Conservation (phyloP, 176 grass and related monocot genomes). For the Tillandsia leiboldiana region DNA sequence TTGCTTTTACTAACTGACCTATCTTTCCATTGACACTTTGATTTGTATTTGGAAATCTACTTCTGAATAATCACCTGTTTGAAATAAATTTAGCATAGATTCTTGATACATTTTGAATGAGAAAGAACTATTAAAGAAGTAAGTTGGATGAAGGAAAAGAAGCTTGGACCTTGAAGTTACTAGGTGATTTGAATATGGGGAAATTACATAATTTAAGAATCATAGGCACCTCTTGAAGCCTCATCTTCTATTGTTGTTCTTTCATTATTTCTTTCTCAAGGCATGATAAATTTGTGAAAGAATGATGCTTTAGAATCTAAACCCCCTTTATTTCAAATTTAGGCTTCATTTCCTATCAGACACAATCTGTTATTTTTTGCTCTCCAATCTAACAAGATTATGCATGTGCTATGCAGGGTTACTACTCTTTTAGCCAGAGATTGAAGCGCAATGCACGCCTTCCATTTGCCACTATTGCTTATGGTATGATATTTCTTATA, state of each 20-base stretch:
- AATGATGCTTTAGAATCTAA: neutral
- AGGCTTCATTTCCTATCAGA: neutral
- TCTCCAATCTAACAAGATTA: conserved; percentile 10
- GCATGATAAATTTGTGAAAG: neutral
- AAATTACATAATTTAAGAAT: neutral
- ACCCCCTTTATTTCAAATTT: neutral
- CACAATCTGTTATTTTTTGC: neutral
- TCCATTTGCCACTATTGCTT: conserved; percentile 77
- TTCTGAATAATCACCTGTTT: neutral
- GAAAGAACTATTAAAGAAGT: neutral
- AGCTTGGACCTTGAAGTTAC: neutral
- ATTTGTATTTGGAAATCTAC: neutral
- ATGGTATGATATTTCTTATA: conserved; percentile 36
- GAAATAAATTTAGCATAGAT: neutral
- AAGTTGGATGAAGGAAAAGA: neutral
- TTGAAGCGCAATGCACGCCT: conserved; percentile 66
- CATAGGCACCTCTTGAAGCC: neutral
- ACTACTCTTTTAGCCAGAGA: conserved; percentile 93
- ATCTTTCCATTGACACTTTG: neutral
- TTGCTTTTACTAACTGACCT: neutral
- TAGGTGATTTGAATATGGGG: neutral
- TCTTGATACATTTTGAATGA: neutral
- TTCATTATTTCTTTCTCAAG: neutral
- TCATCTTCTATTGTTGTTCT: neutral
- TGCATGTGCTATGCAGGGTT: conserved; percentile 52